phyloP scores from a whole-genome alignment of 2,329 filamentous ascomycete genomes.

The Coniochaeta pulveracea region DNA sequence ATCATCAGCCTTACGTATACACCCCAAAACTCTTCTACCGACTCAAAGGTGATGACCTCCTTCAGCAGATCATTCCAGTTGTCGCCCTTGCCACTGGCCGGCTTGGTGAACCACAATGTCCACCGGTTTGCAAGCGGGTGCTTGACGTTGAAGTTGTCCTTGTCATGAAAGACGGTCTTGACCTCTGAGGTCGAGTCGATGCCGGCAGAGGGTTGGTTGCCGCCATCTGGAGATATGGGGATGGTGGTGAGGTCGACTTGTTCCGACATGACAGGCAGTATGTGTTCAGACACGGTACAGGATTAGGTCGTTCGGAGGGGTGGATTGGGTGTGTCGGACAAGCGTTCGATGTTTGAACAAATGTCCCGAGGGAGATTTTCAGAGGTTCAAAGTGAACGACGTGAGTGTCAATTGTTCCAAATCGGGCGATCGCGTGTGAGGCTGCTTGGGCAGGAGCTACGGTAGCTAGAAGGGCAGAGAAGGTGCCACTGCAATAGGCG shows the following conservation, averaged over 20 bases:
- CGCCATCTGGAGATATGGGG: conserved; percentile 53
- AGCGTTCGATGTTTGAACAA: too few species aligned
- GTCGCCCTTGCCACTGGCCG: conserved; percentile 89
- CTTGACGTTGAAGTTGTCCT: conserved; percentile 99
- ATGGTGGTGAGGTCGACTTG: conserved; percentile 60
- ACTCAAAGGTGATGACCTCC: conserved; percentile 97
- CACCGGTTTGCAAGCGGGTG: conserved; percentile 95
- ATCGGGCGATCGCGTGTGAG: too few species aligned
- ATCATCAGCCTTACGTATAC: conserved; percentile 98
- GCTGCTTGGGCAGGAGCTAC: conserved; percentile 1
- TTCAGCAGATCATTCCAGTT: conserved; percentile 98
- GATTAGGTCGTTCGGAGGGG: too few species aligned
- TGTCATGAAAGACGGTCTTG: conserved; percentile 89
- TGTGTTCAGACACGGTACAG: conserved; percentile 1
- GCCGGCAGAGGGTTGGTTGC: conserved; percentile 38
- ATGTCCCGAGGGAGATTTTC: too few species aligned
- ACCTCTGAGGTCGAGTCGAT: conserved; percentile 33
- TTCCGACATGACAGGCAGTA: conserved; percentile 24
- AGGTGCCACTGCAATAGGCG: too few species aligned
- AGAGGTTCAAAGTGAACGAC: neutral
- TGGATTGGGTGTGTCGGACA: too few species aligned
- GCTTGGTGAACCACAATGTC: conserved; percentile 99
- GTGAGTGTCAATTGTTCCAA: too few species aligned
- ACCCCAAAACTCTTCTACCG: conserved; percentile 98
- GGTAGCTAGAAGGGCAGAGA: too few species aligned